A percentile compares a stretch with the other conserved stretches of the same genome.
These are phyloP conservation scores for Cladophialophora carrionii DNA, from an alignment of 2,329 filamentous ascomycete species.

Conservation along the genomic window DNA sequence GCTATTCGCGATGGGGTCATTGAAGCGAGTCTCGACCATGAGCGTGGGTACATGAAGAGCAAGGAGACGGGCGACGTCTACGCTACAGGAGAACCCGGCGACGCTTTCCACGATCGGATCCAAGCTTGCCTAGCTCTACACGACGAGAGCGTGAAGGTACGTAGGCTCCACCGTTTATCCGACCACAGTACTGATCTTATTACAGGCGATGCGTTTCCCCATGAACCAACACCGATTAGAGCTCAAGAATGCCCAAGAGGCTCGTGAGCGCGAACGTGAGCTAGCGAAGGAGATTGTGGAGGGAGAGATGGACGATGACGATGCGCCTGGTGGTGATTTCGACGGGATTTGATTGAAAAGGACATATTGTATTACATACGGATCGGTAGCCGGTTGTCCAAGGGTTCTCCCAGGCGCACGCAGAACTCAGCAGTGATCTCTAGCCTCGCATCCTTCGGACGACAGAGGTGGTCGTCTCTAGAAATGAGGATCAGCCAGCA, in stretches of 20 bases:
- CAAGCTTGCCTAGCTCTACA: conserved; percentile 86
- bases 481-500: conserved; percentile 13
- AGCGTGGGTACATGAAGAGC: conserved; percentile 97
- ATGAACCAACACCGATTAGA: conserved; percentile 99
- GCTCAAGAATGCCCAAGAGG: conserved; percentile 97
- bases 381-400: background rate
- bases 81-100: conserved; percentile 89
- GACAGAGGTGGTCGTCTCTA: background rate
- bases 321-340: conserved; percentile 85
- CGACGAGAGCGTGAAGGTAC: conserved; percentile 96
- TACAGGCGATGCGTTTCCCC: conserved; percentile 92
- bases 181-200: conserved; percentile 39
- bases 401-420: background rate
- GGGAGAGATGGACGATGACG: conserved; percentile 93
- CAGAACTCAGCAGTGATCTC: background rate
- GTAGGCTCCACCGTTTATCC: conserved; percentile 30
- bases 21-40: conserved; percentile 89
- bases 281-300: conserved; percentile 99
- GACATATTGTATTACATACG: conserved; percentile 20
- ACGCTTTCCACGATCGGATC: conserved; percentile 97
- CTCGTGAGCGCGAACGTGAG: conserved; percentile 92
- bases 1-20: conserved; percentile 97
- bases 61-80: conserved; percentile 96
- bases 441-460: conserved; percentile 5
- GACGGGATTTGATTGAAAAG: conserved; percentile 77